Percentiles rank a stretch among this genome's conserved stretches.
phyloP scores from a whole-genome alignment of 768 basidiomycete species.

The Hemileccinum rubropunctum region DNA sequence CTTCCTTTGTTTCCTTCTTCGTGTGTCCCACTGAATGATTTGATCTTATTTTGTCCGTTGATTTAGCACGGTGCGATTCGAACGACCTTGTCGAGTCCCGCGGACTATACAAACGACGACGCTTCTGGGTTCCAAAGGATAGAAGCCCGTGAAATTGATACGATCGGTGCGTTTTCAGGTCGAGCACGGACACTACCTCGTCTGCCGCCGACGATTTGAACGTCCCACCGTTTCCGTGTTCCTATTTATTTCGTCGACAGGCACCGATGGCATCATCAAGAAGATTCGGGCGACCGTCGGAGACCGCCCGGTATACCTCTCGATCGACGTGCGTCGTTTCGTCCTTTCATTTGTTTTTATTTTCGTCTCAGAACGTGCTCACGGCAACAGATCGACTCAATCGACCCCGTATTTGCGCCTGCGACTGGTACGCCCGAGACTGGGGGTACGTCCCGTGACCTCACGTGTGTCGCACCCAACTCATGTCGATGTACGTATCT shows the following conservation, averaged over 20 bases:
- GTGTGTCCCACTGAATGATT: constrained; percentile 33
- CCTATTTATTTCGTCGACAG: constrained; percentile 32
- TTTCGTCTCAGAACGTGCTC: background rate
- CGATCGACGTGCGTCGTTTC: constrained; percentile 57
- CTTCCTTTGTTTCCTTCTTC: constrained; percentile 11
- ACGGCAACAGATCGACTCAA: too few species aligned
- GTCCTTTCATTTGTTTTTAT: too few species aligned
- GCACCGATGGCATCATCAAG: constrained; percentile 72
- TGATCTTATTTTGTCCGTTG: constrained; percentile 72
- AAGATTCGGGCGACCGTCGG: constrained; percentile 81
- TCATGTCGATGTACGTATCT: too few species aligned
- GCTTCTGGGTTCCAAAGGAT: constrained; percentile 78
- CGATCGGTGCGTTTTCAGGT: constrained; percentile 48
- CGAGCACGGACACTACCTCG: background rate
- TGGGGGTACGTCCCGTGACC: constrained; percentile 42
- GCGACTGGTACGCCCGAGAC: constrained; percentile 86
- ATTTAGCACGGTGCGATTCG: constrained; percentile 82
- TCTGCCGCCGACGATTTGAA: background rate
- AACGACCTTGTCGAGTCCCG: constrained; percentile 74
- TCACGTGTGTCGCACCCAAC: too few species aligned
- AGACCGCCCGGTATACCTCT: constrained; percentile 70
- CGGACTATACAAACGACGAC: constrained; percentile 77
- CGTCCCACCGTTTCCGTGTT: background rate
- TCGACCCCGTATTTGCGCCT: constrained; percentile 78
- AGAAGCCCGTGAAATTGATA: constrained; percentile 83